A percentile compares a stretch with the other conserved stretches of the same genome.
These are phyloP conservation scores for Cryphonectria radicalis DNA, from an alignment of 2,329 filamentous ascomycete species.

Conservation along the genomic window DNA sequence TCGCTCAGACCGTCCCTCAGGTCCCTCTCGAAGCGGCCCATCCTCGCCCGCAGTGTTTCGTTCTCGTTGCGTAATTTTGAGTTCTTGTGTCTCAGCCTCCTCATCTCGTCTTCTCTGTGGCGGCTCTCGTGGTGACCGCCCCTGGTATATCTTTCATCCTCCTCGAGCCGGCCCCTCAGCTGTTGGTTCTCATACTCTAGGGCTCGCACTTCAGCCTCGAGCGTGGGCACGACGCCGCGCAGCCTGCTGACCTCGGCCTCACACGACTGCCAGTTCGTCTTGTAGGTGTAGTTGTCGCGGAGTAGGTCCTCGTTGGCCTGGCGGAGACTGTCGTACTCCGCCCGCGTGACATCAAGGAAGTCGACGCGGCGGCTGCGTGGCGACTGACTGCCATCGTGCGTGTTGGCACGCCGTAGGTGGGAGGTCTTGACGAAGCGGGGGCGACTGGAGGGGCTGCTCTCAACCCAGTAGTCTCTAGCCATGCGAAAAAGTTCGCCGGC, in stretches of 20 bases:
- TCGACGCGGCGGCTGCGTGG: constrained; percentile 32
- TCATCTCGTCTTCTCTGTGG: constrained; percentile 39
- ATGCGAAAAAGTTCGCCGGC: constrained; percentile 8
- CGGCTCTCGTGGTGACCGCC: constrained; percentile 36
- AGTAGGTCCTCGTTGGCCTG: constrained; percentile 32
- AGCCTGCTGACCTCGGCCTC: constrained; percentile 45
- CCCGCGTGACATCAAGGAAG: constrained; percentile 34
- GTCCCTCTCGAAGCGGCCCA: constrained; percentile 43
- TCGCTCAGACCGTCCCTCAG: constrained; percentile 36
- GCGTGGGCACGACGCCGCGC: constrained; percentile 9
- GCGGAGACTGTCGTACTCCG: constrained; percentile 33
- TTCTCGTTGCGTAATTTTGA: constrained; percentile 45
- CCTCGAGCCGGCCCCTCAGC: constrained; percentile 44
- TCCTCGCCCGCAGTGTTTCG: constrained; percentile 38
- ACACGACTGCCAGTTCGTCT: constrained; percentile 41
- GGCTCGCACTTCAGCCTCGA: constrained; percentile 37
- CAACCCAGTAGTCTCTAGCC: constrained; percentile 29
- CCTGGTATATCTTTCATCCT: constrained; percentile 26
- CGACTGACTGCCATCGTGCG: constrained; percentile 27
- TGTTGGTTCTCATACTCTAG: constrained; percentile 46
- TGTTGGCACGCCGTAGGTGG: constrained; percentile 29
- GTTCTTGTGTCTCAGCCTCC: constrained; percentile 41
- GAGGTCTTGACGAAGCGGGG: constrained; percentile 33
- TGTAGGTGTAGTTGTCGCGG: constrained; percentile 40
- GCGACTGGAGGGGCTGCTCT: constrained; percentile 26